These are phyloP conservation scores for Cytospora schulzeri DNA, from an alignment of 2,329 filamentous ascomycete species.

Conservation along the genomic window DNA sequence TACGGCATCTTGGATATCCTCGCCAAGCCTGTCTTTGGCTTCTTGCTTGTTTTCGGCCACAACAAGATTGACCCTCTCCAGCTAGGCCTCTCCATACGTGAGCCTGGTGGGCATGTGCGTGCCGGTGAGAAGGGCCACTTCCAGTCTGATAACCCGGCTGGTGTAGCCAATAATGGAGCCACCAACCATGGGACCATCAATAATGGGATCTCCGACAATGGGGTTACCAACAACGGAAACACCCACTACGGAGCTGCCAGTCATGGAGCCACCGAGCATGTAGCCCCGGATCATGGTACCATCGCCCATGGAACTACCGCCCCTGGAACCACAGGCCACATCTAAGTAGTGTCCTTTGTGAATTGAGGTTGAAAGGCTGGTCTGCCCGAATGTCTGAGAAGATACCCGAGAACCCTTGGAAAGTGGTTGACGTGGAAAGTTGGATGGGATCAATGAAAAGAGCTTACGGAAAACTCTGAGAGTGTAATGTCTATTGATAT, in stretches of 20 bases:
- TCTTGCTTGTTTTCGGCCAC: constrained; percentile 63
- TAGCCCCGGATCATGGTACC: too few species aligned
- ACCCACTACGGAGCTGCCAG: background rate
- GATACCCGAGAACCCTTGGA: too few species aligned
- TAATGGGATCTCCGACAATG: constrained; percentile 4
- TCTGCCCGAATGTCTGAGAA: too few species aligned
- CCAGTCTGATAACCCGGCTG: background rate
- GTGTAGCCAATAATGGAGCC: background rate
- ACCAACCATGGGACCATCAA: too few species aligned
- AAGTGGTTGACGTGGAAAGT: too few species aligned
- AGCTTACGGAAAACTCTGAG: too few species aligned
- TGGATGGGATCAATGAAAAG: too few species aligned
- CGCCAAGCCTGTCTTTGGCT: constrained; percentile 65
- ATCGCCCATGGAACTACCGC: too few species aligned
- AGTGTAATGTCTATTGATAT: too few species aligned
- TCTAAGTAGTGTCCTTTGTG: too few species aligned
- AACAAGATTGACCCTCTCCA: constrained; percentile 60
- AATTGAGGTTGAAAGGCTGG: too few species aligned
- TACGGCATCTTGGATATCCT: constrained; percentile 69
- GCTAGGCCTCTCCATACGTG: constrained; percentile 52
- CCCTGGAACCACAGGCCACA: too few species aligned
- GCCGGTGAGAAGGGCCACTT: constrained; percentile 9
- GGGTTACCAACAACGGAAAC: background rate
- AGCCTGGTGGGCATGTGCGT: constrained; percentile 21
- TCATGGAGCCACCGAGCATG: background rate